Base-by-base conservation (phyloP, 1,284 basidiomycete genomes). In the Cryptococcus jaspeensis region DNA sequence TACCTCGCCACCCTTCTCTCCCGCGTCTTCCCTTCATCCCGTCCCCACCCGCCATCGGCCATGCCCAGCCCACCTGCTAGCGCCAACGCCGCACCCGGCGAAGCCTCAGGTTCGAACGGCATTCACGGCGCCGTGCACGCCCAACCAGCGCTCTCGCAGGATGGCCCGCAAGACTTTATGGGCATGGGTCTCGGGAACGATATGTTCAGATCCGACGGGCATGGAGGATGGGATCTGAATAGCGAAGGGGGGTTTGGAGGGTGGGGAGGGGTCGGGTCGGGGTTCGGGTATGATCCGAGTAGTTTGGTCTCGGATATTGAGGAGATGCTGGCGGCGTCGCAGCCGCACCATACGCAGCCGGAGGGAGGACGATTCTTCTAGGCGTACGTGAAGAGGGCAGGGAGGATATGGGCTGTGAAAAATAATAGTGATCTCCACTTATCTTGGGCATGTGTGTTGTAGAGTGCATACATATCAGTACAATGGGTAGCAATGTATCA, bases 231-330 rank as follows among this genome's bases (percentile, higher is more conserved):
- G 41, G 41, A 20, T n/a, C 12, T 39, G 23, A 49, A 47, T 13
- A 20, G 39, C 3, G 23, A 43, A 11, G 18, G 41, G 3, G 41
- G 41, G 41, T 43, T 16, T 11, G 12, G 41, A 23, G n/a, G 18
- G 41, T 18, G 41, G 23, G 23, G 41, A 18, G 0, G 18, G 15
- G 41, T 20, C 23, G 41, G 45, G n/a, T 46, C 46, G 2, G 57
- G 52, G 9, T 52, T 59, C 20, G 57, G 57, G 13, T 59, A 59
- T 38, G 52, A 59, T 43, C 57, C 57, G 11, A 54, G 48, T 37
- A 45, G 41, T 12, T 52, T 59, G 23, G 53, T 59, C 8, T 49
- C 45, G 3, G 57, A 59, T 43, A 55, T 59, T 22, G 57, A 59
- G 49, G 47, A 59, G 25, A 56, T 55, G 53, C 32, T 55, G 37